phyloP scores from a whole-genome alignment of 495 filamentous ascomycete genomes.

The Aspergillus kassunensis region DNA sequence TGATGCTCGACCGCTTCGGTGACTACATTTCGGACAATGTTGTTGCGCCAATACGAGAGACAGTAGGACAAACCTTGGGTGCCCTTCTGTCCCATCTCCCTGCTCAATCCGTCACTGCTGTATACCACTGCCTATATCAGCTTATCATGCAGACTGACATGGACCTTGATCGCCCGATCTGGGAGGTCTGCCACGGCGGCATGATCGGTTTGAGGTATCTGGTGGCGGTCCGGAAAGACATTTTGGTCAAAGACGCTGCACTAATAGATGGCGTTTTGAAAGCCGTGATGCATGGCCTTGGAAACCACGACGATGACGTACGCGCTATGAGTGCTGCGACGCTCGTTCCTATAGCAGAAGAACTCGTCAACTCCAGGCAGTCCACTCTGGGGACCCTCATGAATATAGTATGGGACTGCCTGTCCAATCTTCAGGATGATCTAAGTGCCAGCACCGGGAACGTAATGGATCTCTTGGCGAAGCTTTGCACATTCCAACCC shows the following conservation, averaged over 20 bases:
- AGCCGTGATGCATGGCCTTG: conserved; percentile 91
- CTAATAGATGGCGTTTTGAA: conserved; percentile 91
- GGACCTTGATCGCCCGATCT: conserved; percentile 62
- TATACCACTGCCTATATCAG: conserved; percentile 75
- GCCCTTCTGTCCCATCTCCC: conserved; percentile 79
- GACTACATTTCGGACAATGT: conserved; percentile 98
- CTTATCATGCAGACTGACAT: conserved; percentile 91
- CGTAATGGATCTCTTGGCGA: conserved; percentile 96
- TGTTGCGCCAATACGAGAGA: conserved; percentile 92
- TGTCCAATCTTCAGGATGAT: conserved; percentile 92
- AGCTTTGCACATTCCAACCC: conserved; percentile 88
- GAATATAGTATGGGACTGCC: conserved; percentile 93
- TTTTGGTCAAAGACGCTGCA: conserved; percentile 72
- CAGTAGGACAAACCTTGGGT: conserved; percentile 91
- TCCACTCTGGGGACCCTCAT: conserved; percentile 73
- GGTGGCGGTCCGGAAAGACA: conserved; percentile 88
- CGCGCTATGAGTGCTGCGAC: conserved; percentile 95
- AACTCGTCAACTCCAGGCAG: conserved; percentile 82
- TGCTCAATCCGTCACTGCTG: conserved; percentile 66
- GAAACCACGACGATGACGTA: conserved; percentile 89
- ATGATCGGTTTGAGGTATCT: conserved; percentile 96
- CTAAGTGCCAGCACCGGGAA: conserved; percentile 94
- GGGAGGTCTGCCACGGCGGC: conserved; percentile 96
- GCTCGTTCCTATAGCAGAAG: conserved; percentile 88
- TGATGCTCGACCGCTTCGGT: conserved; percentile 96